phyloP scores from a whole-genome alignment of 805 yeast genomes.

The Starmera pachycereana region DNA sequence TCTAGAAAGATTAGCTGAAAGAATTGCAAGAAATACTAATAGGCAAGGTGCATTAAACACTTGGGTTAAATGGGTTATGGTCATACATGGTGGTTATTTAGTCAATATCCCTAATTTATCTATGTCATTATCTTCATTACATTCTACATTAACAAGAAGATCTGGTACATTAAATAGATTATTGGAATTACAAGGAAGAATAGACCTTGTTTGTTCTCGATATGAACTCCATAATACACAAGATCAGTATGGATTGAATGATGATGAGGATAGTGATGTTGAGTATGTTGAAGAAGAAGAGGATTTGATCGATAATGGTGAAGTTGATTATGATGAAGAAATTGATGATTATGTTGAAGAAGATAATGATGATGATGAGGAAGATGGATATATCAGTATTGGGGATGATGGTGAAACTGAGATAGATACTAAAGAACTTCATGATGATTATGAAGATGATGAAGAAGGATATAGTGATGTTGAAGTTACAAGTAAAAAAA shows the following conservation, averaged over 20 bases:
- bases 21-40: conserved; percentile 47
- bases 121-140: conserved; percentile 49
- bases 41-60: conserved; percentile 41
- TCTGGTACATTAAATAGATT: conserved; percentile 62
- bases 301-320: conserved; percentile 38
- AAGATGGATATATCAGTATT: conserved; percentile 16
- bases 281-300: conserved; percentile 63
- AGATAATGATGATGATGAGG: conserved; percentile 16
- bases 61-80: conserved; percentile 85
- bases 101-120: conserved; percentile 36
- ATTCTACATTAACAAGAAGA: conserved; percentile 54
- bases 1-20: conserved; percentile 50
- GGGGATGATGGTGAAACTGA: conserved; percentile 20
- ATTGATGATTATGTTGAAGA: conserved; percentile 11
- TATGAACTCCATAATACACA: conserved; percentile 37
- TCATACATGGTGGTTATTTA: conserved; percentile 69
- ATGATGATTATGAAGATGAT: conserved; percentile 24
- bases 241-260: conserved; percentile 26
- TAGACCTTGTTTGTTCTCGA: conserved; percentile 61
- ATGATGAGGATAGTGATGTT: conserved; percentile 30
- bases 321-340: conserved; percentile 19
- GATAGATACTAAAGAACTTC: conserved; percentile 22
- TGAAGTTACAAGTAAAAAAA: conserved; percentile 16
- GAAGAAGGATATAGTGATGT: conserved; percentile 25
- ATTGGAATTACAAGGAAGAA: conserved; percentile 71